Conservation (phyloP, 1,139 yeast species). For the Magnusiomyces fungicola region DNA sequence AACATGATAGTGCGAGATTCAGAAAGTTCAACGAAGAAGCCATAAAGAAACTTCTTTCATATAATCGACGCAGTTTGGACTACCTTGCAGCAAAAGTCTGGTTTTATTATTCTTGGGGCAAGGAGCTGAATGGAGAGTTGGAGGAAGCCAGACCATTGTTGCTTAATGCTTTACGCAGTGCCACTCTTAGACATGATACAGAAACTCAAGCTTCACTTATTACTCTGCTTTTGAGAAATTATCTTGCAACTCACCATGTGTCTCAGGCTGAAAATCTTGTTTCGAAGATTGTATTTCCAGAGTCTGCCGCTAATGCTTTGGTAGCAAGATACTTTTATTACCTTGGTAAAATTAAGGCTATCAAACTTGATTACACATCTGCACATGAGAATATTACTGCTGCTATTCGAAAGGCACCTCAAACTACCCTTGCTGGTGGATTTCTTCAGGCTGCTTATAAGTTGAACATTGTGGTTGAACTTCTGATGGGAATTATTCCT, state of each 20-base stretch:
- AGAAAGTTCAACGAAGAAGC: conserved; percentile 36
- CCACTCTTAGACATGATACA: conserved; percentile 83
- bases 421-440: conserved; percentile 75
- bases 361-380: conserved; percentile 85
- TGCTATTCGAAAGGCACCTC: conserved; percentile 97
- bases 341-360: conserved; percentile 80
- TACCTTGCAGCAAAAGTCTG: conserved; percentile 84
- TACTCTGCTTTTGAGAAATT: conserved; percentile 75
- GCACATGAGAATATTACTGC: conserved; percentile 88
- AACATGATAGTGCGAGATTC: conserved; percentile 33
- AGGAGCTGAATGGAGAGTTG: conserved; percentile 55
- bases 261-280: conserved; percentile 85
- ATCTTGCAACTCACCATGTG: conserved; percentile 69
- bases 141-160: conserved; percentile 59
- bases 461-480: conserved; percentile 78
- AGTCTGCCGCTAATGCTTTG: conserved; percentile 75
- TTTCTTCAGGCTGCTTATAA: conserved; percentile 88
- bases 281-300: conserved; percentile 84
- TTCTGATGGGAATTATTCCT: conserved; percentile 97
- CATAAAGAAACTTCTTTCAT: conserved; percentile 49
- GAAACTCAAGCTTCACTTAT: conserved; percentile 88
- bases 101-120: conserved; percentile 81
- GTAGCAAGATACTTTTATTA: conserved; percentile 90
- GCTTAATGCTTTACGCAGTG: conserved; percentile 71
- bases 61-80: conserved; percentile 80